phyloP scores from a whole-genome alignment of 1,284 basidiomycete genomes.

The Malassezia yamatoensis region DNA sequence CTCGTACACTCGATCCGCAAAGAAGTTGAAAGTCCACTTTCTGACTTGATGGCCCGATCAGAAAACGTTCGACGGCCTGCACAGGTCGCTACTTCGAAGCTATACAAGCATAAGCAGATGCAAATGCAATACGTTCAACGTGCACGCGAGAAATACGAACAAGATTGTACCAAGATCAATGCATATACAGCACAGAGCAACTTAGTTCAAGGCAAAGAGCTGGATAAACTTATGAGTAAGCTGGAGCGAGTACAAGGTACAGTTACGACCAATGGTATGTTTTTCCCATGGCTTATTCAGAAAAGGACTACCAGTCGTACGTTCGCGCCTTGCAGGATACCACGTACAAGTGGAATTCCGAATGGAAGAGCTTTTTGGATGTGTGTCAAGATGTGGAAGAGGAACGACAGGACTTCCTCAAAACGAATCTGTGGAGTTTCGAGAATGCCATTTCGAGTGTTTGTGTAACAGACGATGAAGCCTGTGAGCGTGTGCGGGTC shows the following conservation, averaged over 20 bases:
- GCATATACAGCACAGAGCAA: slow-evolving; percentile 86
- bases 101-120: slow-evolving; percentile 45
- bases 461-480: slow-evolving; percentile 86
- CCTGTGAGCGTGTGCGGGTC: slow-evolving; percentile 43
- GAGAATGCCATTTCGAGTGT: slow-evolving; percentile 91
- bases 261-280: slow-evolving; percentile 60
- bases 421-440: slow-evolving; percentile 89
- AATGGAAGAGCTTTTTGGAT: slow-evolving; percentile 63
- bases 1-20: slow-evolving; percentile 65
- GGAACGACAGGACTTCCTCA: slow-evolving; percentile 81
- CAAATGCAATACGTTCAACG: slow-evolving; percentile 46
- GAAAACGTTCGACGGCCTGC: slow-evolving; percentile 27
- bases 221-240: slow-evolving; percentile 79
- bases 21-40: slow-evolving; percentile 59
- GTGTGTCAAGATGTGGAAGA: slow-evolving; percentile 92
- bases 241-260: slow-evolving; percentile 80
- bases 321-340: slow-evolving; percentile 71
- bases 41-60: slow-evolving; percentile 35
- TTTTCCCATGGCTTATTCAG: not conserved
- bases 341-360: slow-evolving; percentile 73
- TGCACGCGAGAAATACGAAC: slow-evolving; percentile 86
- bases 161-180: slow-evolving; percentile 87
- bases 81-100: slow-evolving; percentile 32
- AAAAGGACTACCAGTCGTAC: slow-evolving; percentile 72
- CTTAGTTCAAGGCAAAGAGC: slow-evolving; percentile 81